Evolutionary conservation across 495 filamentous ascomycete species (phyloP), one percentile per base, ranked within the genome.

Genomic region (Hyphodiscus hymeniophilus): DNA sequence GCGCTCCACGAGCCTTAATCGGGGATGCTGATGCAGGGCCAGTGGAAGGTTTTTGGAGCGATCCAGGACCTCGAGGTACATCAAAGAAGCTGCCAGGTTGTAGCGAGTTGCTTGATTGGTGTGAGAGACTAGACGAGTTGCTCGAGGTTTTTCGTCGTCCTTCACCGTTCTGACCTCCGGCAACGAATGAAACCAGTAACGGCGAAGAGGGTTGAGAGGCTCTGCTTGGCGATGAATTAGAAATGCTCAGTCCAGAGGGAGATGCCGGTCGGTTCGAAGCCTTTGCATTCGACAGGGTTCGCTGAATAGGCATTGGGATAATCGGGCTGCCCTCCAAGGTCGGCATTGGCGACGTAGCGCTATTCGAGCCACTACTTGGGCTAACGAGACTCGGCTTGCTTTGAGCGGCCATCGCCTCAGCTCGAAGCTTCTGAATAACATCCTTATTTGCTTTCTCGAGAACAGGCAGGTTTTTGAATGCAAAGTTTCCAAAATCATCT

Each of bases 401-500:
- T 55, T 85, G 82, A 15, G 73, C 72, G 32, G 85, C 84, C 61
- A 89, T 69, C 24, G 87, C 90, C 60, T 96, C 91, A 21, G 88
- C 87, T 8, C 89, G 79, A 47, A 98, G 73, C 58, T 95, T 95
- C 58, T 97, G 89, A 31, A 98, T 92, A 34, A 96, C 87, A 61
- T 98, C 94, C 60, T 97, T 97, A 62, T 98, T 98, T 31, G 94
- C 92, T 62, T 95, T 97, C 60, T 96, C 91, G 16, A 98, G 74
- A 46, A 97, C 91, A 1, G 92, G 88, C 26, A 98, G 72, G 57
- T 98, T 98, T 68, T 96, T 98, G 73, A 94, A 98, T 26, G 89
- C 76, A 68, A 98, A 98, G 50, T 78, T 87, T 28, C 92, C 92
- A 70, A 98, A 98, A 62, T 98, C 92, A 64, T 97, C 94, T 0